phyloP scores from a whole-genome alignment of 75 land plant species.

The Picea sitchensis region DNA sequence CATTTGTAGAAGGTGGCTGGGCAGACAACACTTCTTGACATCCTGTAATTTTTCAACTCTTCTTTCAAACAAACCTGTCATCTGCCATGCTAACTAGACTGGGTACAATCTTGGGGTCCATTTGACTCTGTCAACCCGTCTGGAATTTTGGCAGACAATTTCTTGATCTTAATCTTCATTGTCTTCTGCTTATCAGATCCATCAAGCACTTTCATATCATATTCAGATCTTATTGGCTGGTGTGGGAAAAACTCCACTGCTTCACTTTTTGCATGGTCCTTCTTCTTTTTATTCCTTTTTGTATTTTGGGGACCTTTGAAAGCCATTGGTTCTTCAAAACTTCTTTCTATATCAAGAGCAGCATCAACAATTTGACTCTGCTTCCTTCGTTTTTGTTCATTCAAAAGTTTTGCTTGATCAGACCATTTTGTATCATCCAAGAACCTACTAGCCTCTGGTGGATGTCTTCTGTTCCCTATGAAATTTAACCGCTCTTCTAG shows the following conservation, averaged over 20 bases:
- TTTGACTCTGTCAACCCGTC: no score
- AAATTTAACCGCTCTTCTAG: constrained; percentile 8
- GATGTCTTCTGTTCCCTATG: not conserved
- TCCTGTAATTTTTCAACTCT: no score
- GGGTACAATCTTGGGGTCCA: no score
- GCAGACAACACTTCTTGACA: no score
- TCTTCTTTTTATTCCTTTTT: constrained; percentile 7
- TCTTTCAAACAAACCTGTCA: no score
- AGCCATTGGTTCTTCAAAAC: constrained; percentile 1
- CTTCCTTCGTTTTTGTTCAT: constrained; percentile 9
- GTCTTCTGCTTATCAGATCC: no score
- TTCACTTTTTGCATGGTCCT: constrained; percentile 4
- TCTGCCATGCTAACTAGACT: no score
- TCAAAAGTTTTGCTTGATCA: constrained; percentile 6
- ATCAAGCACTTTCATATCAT: no score
- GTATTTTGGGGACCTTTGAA: not conserved
- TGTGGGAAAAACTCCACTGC: not conserved
- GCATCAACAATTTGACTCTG: constrained; percentile 6
- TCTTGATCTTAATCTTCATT: no score
- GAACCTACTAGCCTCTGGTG: not conserved
- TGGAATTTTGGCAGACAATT: no score
- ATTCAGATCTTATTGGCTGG: not conserved
- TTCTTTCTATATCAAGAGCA: constrained; percentile 9
- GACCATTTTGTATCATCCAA: constrained; percentile 3
- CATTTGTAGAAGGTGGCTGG: no score